Percentiles rank a stretch among this genome's conserved stretches.
phyloP scores from a whole-genome alignment of 768 basidiomycete species.

The Tephrocybe sp. region DNA sequence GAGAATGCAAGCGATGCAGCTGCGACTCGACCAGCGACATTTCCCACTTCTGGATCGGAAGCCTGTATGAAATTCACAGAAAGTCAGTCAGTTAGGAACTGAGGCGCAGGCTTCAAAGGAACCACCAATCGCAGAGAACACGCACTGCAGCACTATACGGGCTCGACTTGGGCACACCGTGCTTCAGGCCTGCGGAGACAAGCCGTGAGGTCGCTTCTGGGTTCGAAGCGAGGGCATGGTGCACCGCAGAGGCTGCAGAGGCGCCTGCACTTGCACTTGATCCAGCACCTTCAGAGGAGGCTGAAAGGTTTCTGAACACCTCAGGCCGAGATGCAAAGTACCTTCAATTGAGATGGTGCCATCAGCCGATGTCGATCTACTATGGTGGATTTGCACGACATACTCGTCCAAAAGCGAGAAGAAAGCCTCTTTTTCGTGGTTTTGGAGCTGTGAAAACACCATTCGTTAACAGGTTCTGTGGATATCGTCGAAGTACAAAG shows the following conservation, averaged over 20 bases:
- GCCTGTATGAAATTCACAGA: conserved; percentile 22
- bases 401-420: conserved; percentile 82
- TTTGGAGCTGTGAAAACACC: conserved; percentile 70
- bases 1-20: conserved; percentile 53
- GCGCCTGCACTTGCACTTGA: conserved; percentile 30
- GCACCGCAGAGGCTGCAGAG: conserved; percentile 40
- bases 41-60: conserved; percentile 38
- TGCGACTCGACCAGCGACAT: conserved; percentile 54
- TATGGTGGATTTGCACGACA: conserved; percentile 19
- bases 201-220: conserved; percentile 41
- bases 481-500: background rate
- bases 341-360: no score
- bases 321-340: conserved; percentile 73
- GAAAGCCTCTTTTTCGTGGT: conserved; percentile 78
- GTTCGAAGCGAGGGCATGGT: conserved; percentile 43
- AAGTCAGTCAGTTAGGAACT: background rate
- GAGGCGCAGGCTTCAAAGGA: background rate
- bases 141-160: conserved; percentile 37
- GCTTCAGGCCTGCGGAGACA: conserved; percentile 41
- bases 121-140: background rate
- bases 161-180: conserved; percentile 33
- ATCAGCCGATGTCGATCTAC: background rate
- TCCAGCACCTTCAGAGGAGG: conserved; percentile 22
- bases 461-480: conserved; percentile 31
- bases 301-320: conserved; percentile 41